These are phyloP conservation scores for Pestalotiopsis sp. DNA, from an alignment of 2,329 filamentous ascomycete genomes.

Conservation along the genomic window DNA sequence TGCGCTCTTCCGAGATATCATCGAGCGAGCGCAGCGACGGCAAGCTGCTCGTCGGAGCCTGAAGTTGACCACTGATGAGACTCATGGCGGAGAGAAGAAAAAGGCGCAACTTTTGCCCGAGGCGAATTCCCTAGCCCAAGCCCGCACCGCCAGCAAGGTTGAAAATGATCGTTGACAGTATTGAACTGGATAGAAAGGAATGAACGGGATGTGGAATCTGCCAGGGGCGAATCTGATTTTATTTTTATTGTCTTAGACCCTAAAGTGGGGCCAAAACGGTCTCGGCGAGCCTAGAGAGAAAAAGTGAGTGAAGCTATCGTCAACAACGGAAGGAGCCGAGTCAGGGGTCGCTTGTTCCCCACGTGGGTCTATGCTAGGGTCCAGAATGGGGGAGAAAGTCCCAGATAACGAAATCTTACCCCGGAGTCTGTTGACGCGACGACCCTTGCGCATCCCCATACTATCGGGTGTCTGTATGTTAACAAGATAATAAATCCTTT, in stretches of 20 bases:
- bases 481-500: background rate
- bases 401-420: background rate
- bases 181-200: background rate
- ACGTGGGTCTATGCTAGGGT: constrained; percentile 2
- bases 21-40: constrained; percentile 37
- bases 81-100: constrained; percentile 3
- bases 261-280: constrained; percentile 10
- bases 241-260: background rate
- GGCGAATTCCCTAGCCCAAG: background rate
- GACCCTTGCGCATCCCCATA: background rate
- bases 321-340: constrained; percentile 9
- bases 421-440: background rate
- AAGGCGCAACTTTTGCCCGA: background rate
- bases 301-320: constrained; percentile 11
- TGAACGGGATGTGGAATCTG: background rate
- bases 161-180: background rate
- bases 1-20: constrained; percentile 27
- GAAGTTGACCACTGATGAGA: constrained; percentile 21
- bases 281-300: constrained; percentile 10
- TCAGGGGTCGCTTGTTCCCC: constrained; percentile 1
- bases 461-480: background rate
- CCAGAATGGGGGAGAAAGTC: background rate
- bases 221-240: background rate
- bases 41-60: constrained; percentile 45
- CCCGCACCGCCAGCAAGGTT: background rate